Conservation (phyloP, 768 basidiomycete genomes). For the Collybia sordida region DNA sequence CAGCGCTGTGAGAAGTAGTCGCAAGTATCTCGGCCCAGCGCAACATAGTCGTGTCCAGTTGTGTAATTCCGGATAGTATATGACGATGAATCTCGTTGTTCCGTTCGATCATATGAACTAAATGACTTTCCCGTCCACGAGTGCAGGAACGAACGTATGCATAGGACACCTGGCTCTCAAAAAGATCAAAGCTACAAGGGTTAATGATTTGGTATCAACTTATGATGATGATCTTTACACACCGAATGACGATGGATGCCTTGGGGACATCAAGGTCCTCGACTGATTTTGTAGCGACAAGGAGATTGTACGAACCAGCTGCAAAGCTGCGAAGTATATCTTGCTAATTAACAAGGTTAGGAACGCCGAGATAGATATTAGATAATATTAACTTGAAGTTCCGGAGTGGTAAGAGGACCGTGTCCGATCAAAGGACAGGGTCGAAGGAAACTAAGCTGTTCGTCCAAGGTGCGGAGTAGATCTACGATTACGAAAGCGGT, state of each 20-base stretch:
- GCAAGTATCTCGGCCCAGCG: slow-evolving; percentile 51
- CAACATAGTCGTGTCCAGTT: slow-evolving; percentile 36
- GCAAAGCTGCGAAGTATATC: slow-evolving; percentile 50
- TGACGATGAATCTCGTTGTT: slow-evolving; percentile 56
- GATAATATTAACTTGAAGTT: slow-evolving; percentile 20
- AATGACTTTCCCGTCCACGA: slow-evolving; percentile 45
- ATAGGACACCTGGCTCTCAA: slow-evolving; percentile 62
- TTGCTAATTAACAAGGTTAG: slow-evolving; percentile 29
- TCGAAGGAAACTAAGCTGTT: slow-evolving; percentile 53
- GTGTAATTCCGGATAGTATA: slow-evolving; percentile 43
- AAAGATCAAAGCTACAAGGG: slow-evolving; percentile 52
- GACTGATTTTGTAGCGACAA: slow-evolving; percentile 57
- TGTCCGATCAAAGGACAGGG: slow-evolving; percentile 47
- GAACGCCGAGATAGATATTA: background rate
- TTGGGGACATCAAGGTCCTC: slow-evolving; percentile 63
- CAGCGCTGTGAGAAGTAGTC: slow-evolving; percentile 32
- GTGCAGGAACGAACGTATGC: slow-evolving; percentile 52
- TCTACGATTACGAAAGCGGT: slow-evolving; percentile 62
- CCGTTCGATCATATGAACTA: slow-evolving; percentile 65
- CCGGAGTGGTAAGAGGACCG: slow-evolving; percentile 27
- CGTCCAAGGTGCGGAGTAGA: slow-evolving; percentile 52
- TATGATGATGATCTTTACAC: slow-evolving; percentile 13
- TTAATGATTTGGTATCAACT: slow-evolving; percentile 1
- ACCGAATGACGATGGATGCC: slow-evolving; percentile 64
- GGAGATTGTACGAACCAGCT: slow-evolving; percentile 58